Evolutionary conservation across 305 asterid species (phyloP), one percentile per base, ranked within the genome.

Genomic region (Fraxinus xanthoxyloides): DNA sequence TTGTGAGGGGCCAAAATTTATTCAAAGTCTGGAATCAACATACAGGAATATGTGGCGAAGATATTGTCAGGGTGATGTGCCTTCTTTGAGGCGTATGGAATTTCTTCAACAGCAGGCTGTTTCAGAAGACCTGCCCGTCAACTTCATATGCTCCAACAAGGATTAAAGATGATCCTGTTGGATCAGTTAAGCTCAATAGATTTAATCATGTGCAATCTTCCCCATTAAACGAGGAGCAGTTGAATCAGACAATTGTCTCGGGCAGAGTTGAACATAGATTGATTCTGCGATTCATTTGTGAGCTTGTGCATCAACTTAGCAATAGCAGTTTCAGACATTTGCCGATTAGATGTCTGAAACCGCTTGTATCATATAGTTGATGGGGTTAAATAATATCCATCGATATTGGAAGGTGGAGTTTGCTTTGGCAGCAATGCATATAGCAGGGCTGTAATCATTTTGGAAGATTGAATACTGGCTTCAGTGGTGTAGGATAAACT

Each of bases 31-130:
- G 10, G 99, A 97, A 85, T 89, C 90, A 3, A 82, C 91, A 54
- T 97, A 90, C 89, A 86, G 97, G 85, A 85, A 81, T 80, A 93
- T 97, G 95, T 95, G 98, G 99, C 85, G 76, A 59, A 86, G 98
- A 46, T 97, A 95, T 84, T 95, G 99, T 85, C 87, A 89, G 38
- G 95, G 88, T 21, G 97, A 95, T n/a, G 89, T 95, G 79, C 99
- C 99, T 76, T 97, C 99, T 48, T 85, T 87, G 82, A 89, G 82
- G 87, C 88, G 75, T 72, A 87, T 92, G 87, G 97, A 91, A 82
- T 77, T 84, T 80, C 86, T 80, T 78, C 84, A 82, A 76, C 36
- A 72, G 79, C 78, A 82, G 76, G 83, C 76, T 63, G 87, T 81
- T 77, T 77, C 81, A 12, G 91, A 89, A 79, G 92, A 88, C 67